These are phyloP conservation scores for Choiromyces venosus DNA, from an alignment of 495 filamentous ascomycete genomes.

Conservation along the genomic window DNA sequence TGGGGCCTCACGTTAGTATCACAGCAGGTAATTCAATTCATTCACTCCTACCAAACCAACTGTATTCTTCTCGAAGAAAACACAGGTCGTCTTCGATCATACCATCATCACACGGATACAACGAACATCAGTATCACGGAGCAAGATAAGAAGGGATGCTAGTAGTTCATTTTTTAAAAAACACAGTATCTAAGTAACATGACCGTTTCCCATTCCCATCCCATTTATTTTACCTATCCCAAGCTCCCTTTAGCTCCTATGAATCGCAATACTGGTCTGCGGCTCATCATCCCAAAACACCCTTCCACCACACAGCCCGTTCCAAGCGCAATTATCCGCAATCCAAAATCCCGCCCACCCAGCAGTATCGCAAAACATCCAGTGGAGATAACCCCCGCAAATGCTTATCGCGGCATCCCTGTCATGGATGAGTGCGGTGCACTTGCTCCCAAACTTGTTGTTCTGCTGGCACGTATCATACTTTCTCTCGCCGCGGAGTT, in stretches of 20 bases:
- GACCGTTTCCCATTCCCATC: not conserved
- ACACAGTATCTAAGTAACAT: not conserved
- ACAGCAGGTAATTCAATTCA: too few species aligned
- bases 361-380: not conserved
- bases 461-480: not conserved
- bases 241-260: not conserved
- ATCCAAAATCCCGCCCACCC: not conserved
- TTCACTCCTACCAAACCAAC: too few species aligned
- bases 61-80: too few species aligned
- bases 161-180: not conserved
- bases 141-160: not conserved
- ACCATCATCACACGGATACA: too few species aligned
- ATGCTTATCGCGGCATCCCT: not conserved
- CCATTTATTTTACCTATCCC: not conserved
- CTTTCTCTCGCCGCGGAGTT: too few species aligned
- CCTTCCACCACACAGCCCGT: not conserved
- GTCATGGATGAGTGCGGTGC: not conserved
- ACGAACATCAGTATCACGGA: not conserved
- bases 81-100: too few species aligned
- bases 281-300: not conserved
- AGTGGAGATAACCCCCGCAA: not conserved
- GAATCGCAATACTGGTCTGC: not conserved
- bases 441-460: not conserved
- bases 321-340: not conserved
- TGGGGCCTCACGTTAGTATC: too few species aligned